phyloP scores from a whole-genome alignment of 176 grass and related monocot species.

The Saccharum officinarum region DNA sequence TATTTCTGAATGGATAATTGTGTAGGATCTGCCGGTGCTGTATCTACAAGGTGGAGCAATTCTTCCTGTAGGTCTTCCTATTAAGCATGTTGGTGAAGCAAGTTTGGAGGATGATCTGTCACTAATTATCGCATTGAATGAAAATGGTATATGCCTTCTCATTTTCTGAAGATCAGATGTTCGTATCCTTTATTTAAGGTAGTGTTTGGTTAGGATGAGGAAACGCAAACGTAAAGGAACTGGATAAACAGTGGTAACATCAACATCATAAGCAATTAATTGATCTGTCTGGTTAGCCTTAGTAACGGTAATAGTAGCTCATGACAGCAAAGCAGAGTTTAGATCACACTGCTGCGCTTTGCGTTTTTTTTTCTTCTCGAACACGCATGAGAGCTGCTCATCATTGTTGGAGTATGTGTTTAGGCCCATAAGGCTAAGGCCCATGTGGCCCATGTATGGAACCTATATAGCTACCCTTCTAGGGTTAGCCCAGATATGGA shows the following conservation, averaged over 20 bases:
- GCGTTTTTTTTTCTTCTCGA: neutral
- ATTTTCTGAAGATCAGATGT: slow-evolving; percentile 26
- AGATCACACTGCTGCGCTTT: neutral
- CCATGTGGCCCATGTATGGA: no score
- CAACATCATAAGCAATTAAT: neutral
- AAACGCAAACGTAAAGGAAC: neutral
- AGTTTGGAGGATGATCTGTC: slow-evolving; percentile 78
- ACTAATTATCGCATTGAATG: slow-evolving; percentile 82
- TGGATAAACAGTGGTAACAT: neutral
- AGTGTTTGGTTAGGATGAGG: neutral
- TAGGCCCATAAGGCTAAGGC: no score
- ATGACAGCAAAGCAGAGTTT: neutral
- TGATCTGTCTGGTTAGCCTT: neutral
- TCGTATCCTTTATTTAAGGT: neutral
- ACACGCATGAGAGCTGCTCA: neutral
- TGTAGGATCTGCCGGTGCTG: slow-evolving; percentile 80
- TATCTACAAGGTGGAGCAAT: slow-evolving; percentile 88
- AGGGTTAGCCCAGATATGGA: no score
- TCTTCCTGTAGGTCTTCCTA: slow-evolving; percentile 78
- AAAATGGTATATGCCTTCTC: slow-evolving; percentile 57
- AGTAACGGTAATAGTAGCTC: neutral
- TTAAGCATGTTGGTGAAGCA: slow-evolving; percentile 88
- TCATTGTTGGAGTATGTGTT: no score
- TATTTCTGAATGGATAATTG: slow-evolving; percentile 19
- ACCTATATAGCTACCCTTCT: no score